Percentiles rank a stretch among this genome's conserved stretches.
Conservation (phyloP, 495 filamentous ascomycete genomes). For the Trichoderma orchidacearum region DNA sequence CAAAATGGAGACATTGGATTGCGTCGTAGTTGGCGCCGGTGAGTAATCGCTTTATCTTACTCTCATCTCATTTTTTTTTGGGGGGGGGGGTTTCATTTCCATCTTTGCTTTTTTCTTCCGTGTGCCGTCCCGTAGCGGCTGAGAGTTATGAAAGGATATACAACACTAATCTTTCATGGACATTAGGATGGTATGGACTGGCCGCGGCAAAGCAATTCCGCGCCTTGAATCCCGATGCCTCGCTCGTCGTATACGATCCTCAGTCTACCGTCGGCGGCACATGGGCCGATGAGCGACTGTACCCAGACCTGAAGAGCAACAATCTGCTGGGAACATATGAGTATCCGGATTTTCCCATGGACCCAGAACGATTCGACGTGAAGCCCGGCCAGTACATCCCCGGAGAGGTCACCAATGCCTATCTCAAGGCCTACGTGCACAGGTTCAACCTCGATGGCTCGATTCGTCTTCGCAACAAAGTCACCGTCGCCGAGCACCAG, state of each 20-base stretch:
- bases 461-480: conserved; percentile 39
- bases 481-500: conserved; percentile 36
- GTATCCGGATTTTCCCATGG: conserved; percentile 65
- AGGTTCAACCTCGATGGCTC: conserved; percentile 39
- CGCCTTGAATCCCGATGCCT: conserved; percentile 21
- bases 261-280: conserved; percentile 45
- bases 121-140: neutral
- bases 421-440: conserved; percentile 49
- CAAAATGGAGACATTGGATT: conserved; percentile 27
- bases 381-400: conserved; percentile 53
- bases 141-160: neutral
- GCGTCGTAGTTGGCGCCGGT: conserved; percentile 32
- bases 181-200: conserved; percentile 26
- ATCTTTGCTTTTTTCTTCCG: neutral
- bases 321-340: conserved; percentile 53
- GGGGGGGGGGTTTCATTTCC: neutral
- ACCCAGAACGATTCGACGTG: conserved; percentile 40
- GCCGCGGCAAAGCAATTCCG: conserved; percentile 27
- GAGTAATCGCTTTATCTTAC: conserved; percentile 6
- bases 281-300: conserved; percentile 52
- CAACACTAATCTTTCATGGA: neutral
- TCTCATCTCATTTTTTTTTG: neutral
- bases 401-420: conserved; percentile 48
- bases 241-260: conserved; percentile 23
- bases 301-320: conserved; percentile 52